Base-by-base conservation (phyloP, 1,139 yeast species). In the Kodamaea alishanica region DNA sequence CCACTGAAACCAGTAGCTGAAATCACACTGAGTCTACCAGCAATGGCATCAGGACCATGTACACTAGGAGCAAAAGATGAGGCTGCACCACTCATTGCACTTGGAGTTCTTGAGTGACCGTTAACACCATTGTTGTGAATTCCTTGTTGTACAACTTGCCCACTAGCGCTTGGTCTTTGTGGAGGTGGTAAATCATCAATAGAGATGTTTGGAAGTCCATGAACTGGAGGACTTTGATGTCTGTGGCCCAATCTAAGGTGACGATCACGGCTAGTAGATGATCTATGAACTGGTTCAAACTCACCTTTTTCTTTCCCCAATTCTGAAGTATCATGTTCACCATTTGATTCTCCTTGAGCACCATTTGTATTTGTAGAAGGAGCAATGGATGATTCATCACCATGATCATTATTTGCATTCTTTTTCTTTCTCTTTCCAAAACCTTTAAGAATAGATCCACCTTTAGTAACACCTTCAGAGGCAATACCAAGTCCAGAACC, bases 21-120 rank as follows among this genome's bases (percentile, higher is more conserved):
- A 23, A 77, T 55, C 36, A 83, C 60, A 4, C 73, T 72, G 34
- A 81, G 52, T 44, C 79, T 63, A 30, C 89, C 89, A 6, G 81
- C 76, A 41, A 69, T 55, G 2, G 75, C 61, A 26, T 64, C 63
- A 23, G 52, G 37, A 15, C 53, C 49, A 34, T 64, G 54, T 41
- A 63, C 50, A 44, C 72, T 61, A 12, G 67, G 62, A 12, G 70
- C 70, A 54, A 71, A 68, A 45, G 67, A 60, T 33, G 60, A 49
- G 11, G 20, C 43, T 30, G 49, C 51, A 36, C 64, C 68, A 6
- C 68, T 60, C 20, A 52, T 48, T 27, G 43, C 51, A 45, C 70
- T 62, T 8, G 46, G 44, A 26, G 49, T 51, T 42, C 73, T 56
- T 24, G 46, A 49, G 38, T 68, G 68, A 43, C 55, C 59, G 4